A percentile compares a stretch with the other conserved stretches of the same genome.
Conservation (phyloP, 2,329 filamentous ascomycete species). For the Ceratocystis destructans region DNA sequence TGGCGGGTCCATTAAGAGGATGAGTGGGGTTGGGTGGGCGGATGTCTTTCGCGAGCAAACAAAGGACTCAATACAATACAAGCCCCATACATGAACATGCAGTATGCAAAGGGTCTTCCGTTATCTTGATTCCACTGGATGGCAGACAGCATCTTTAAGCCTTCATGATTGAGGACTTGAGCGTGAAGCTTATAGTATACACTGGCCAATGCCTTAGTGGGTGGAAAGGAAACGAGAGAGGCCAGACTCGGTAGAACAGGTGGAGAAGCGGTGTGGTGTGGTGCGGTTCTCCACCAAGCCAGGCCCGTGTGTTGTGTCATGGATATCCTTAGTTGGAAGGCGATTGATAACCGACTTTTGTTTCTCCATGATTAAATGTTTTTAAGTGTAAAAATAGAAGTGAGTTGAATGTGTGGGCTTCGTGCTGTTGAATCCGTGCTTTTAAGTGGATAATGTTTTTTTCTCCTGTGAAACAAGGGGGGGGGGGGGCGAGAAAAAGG, state of each 20-base stretch:
- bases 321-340: neutral
- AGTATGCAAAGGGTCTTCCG: neutral
- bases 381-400: slow-evolving; percentile 4
- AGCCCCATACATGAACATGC: neutral
- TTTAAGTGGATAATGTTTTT: neutral
- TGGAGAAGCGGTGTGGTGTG: neutral
- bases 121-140: neutral
- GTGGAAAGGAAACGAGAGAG: neutral
- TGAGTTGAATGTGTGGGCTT: slow-evolving; percentile 3
- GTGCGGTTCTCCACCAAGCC: neutral
- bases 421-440: slow-evolving; percentile 16
- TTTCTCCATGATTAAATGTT: slow-evolving; percentile 2
- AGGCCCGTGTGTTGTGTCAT: neutral
- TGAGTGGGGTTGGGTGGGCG: neutral
- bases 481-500: neutral
- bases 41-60: neutral
- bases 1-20: neutral
- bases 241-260: neutral
- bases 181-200: neutral
- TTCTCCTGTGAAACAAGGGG: neutral
- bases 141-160: neutral
- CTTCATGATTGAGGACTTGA: neutral
- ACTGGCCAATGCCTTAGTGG: neutral
- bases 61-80: neutral
- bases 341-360: neutral